Evolutionary conservation across 2,329 filamentous ascomycete species (phyloP), one percentile per base, ranked within the genome.

Genomic region (Trichoderma sp.): DNA sequence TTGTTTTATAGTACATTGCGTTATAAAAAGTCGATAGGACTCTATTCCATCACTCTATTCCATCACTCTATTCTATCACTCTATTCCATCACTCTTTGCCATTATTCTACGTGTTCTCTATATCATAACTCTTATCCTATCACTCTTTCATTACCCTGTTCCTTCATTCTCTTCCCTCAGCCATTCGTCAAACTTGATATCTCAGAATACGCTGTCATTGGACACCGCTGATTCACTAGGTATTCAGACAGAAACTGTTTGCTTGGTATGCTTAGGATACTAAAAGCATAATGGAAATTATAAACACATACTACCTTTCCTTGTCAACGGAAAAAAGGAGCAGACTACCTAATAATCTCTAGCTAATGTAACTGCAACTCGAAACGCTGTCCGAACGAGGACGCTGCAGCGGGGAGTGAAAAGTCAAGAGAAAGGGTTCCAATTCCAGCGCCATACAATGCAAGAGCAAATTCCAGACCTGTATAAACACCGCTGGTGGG

Each of bases 401-500:
- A 45, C 34, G 43, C 17, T 63, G 30, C 34, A 12, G 12, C 4
- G 9, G 17, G 34, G 14, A 62, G 50, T 54, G 7, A 21, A 39
- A 39, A 34, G 30, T 39, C 34, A 39, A 39, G 3, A 5, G 12
- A 14, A 5, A 39, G 14, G 14, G 15, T 50, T 41, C 60, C 43
- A 39, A 44, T 45, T 47, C 39, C 41, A 55, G 28, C 60, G 60
- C 60, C 60, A 45, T 63, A 55, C 9, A 63, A 63, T 63, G 60
- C 60, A 55, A 14, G 12, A 39, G 14, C 30, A 39, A 34, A 55
- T 28, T 62, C 50, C 60, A 54, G 45, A 5, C 60, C 24, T 47
- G 21, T 34, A 39, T 39, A 47, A 52, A 63, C 60, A 63, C 60
- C 60, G 19, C 24, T 47, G 19, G 34, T 47, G 21, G 14, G 17